Evolutionary conservation across 257 asterid genomes (phyloP).

Genomic region (Solanum pinnatisectum): DNA sequence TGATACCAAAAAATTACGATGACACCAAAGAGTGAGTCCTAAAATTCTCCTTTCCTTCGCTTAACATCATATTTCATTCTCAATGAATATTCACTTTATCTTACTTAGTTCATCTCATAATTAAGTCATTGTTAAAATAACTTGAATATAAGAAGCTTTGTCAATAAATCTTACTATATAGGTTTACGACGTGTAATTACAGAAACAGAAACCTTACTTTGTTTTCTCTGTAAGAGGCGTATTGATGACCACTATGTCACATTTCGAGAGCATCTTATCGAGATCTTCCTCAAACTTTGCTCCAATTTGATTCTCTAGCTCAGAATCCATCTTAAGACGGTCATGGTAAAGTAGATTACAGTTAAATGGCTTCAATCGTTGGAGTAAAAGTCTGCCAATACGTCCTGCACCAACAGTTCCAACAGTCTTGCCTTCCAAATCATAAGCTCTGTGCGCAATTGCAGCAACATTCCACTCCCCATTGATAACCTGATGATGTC

Average conservation of each 20-base stretch:
- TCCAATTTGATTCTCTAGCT: conserved; percentile 71
- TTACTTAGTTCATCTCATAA: neutral
- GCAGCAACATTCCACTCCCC: conserved; percentile 98
- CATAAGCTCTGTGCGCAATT: conserved; percentile 81
- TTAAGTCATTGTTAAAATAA: neutral
- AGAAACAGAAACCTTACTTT: conserved; percentile 27
- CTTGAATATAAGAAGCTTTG: neutral
- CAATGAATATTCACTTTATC: neutral
- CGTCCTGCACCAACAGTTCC: conserved; percentile 99
- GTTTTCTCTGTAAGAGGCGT: conserved; percentile 93
- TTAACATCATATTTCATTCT: neutral
- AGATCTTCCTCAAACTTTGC: conserved; percentile 86
- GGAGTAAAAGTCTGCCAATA: conserved; percentile 75
- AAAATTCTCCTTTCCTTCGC: neutral
- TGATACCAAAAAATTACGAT: neutral
- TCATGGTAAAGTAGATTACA: conserved; percentile 89
- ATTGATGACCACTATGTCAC: conserved; percentile 83
- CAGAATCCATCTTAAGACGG: conserved; percentile 64
- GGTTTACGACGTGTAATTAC: neutral
- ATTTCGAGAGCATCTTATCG: conserved; percentile 86
- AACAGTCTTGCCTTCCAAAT: conserved; percentile 97
- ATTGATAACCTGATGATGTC: conserved; percentile 68
- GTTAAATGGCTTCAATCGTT: conserved; percentile 88
- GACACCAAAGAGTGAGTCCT: neutral
- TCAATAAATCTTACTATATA: neutral